Conservation (phyloP, 1,284 basidiomycete species). For the Leccinum subrobustum region DNA sequence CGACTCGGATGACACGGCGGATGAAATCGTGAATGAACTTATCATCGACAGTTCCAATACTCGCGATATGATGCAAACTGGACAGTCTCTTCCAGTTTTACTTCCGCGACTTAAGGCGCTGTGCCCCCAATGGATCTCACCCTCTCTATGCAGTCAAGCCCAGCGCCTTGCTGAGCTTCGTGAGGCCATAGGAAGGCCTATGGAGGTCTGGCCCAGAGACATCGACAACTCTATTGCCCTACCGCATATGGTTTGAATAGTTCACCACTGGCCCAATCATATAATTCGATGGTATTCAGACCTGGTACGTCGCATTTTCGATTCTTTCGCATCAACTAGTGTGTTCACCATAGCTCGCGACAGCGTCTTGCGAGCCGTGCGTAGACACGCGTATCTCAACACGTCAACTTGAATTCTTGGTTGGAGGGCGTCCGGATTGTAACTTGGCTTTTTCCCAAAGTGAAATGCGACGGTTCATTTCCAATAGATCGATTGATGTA, state of each 20-base stretch:
- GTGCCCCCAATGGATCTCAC: background rate
- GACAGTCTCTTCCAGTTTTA: background rate
- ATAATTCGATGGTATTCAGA: background rate
- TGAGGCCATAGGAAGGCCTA: background rate
- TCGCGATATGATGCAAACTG: background rate
- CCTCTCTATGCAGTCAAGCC: background rate
- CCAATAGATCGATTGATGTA: slow-evolving; percentile 50
- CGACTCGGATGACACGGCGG: background rate
- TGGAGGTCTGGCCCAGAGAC: background rate
- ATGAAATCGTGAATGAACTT: background rate
- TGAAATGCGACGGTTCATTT: slow-evolving; percentile 56
- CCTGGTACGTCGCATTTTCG: background rate
- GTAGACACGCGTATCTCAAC: slow-evolving; percentile 87
- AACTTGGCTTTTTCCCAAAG: no score
- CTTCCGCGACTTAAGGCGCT: background rate
- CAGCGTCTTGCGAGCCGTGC: slow-evolving; percentile 88
- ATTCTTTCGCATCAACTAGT: background rate
- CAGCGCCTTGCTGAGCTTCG: background rate
- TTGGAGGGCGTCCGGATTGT: no score
- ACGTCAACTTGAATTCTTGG: slow-evolving; percentile 69
- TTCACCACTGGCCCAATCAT: background rate
- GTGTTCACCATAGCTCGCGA: background rate
- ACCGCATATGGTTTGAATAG: background rate
- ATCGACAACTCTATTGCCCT: background rate
- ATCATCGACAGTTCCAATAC: background rate